Evolutionary conservation across 495 filamentous ascomycete genomes (phyloP).

Genomic region (Penicillium paxilli): DNA sequence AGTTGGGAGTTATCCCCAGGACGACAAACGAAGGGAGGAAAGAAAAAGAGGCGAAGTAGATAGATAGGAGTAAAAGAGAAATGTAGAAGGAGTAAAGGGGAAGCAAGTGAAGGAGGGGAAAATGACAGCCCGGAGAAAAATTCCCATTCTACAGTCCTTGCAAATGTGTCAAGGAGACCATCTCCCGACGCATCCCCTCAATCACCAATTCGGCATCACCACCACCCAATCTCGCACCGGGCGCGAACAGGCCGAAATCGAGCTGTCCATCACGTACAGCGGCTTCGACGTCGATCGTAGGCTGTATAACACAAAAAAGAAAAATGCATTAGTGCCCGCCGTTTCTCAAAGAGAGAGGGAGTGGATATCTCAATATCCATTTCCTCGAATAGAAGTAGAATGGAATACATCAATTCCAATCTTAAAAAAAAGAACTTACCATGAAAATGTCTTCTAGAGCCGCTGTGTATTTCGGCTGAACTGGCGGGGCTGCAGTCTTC

Average conservation of each 20-base stretch:
- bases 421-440: too few species aligned
- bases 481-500: conserved; percentile 11
- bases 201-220: conserved; percentile 22
- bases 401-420: too few species aligned
- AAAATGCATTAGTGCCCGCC: conserved; percentile 17
- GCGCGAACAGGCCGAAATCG: conserved; percentile 37
- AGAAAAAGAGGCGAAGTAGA: not conserved
- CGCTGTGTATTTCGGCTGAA: conserved; percentile 4
- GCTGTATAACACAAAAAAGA: conserved; percentile 24
- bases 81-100: too few species aligned
- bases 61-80: too few species aligned
- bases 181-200: conserved; percentile 19
- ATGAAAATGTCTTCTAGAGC: conserved; percentile 15
- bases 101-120: too few species aligned
- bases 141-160: too few species aligned
- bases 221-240: conserved; percentile 19
- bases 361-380: too few species aligned
- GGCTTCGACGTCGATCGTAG: conserved; percentile 37
- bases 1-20: not conserved
- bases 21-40: not conserved
- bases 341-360: too few species aligned
- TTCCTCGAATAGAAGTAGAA: too few species aligned
- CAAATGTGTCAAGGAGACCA: conserved; percentile 15
- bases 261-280: conserved; percentile 28
- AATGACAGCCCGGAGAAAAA: too few species aligned